Conservation (phyloP, 2,329 filamentous ascomycete genomes). For the Fusarium anthophilum region DNA sequence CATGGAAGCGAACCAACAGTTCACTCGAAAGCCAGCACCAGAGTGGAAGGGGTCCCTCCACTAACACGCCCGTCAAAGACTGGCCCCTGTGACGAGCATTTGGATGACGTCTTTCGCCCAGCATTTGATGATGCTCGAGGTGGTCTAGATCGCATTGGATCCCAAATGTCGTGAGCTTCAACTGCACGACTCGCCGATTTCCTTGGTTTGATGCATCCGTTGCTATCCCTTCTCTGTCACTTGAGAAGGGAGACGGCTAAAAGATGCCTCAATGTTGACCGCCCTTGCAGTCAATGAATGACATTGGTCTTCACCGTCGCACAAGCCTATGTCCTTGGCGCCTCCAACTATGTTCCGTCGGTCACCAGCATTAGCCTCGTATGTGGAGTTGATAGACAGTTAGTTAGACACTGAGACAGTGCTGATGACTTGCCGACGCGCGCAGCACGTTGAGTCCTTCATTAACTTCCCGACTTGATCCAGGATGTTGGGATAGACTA, state of each 20-base stretch:
- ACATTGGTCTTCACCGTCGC: background rate
- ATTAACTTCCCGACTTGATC: constrained; percentile 8
- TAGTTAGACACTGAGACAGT: constrained; percentile 23
- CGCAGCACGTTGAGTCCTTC: background rate
- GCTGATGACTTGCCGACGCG: constrained; percentile 29
- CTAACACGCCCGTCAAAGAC: constrained; percentile 11
- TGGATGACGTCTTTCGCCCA: constrained; percentile 29
- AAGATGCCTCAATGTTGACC: constrained; percentile 7
- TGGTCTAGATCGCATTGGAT: constrained; percentile 31
- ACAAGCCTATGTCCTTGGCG: constrained; percentile 12
- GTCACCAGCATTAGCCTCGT: background rate
- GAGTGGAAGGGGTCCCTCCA: constrained; percentile 10
- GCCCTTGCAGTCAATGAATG: background rate
- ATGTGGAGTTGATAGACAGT: background rate
- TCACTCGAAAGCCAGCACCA: constrained; percentile 1
- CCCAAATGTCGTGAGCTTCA: background rate
- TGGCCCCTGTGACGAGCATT: constrained; percentile 13
- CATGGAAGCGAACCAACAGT: constrained; percentile 18
- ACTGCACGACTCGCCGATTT: constrained; percentile 11
- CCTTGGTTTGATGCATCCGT: constrained; percentile 16
- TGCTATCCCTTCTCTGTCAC: background rate
- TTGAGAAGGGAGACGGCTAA: background rate
- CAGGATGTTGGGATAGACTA: background rate
- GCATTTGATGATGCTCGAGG: background rate
- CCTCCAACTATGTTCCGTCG: constrained; percentile 1